Base-by-base conservation (phyloP, 768 basidiomycete species). In the Xanthoconium purpureum region DNA sequence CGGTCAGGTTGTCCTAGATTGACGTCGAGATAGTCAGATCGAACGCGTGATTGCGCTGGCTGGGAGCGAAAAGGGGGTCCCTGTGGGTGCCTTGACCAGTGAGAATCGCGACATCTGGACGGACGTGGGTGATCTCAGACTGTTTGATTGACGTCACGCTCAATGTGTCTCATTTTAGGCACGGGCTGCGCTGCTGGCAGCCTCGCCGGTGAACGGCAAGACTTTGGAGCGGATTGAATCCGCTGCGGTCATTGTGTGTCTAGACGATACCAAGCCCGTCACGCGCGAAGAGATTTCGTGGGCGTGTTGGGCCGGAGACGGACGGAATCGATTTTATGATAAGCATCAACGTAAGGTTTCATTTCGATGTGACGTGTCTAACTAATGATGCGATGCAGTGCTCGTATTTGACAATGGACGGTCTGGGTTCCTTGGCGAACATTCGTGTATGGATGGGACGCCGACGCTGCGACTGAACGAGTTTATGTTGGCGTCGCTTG, bases 391-490 rank as follows among this genome's bases (percentile, higher is more conserved):
- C 18, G 17, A 11, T 51, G 43, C 38, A 94, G 93, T 98, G 52
- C 84, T 99, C 65, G 91, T 99, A 9, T 96, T 91, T 67, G 92
- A 94, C 56, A 94, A 94, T 63, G 97, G 94, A 45, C 91, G 92
- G 37, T 94, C 92, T 24, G 96, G 91, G 0, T 99, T 98, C 81
- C 75, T 93, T 0, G 91, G 91, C 38, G 88, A 91, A 69, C 89
- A 91, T 72, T 90, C 87, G 18, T 91, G 88, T 64, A 85, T 89
- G 88, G 95, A 98, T 66, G 96, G 96, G 18, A 98, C 94, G 1
- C 91, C 97, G 5, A 98, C 96, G 0, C 78, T 98, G 32, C 87
- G 97, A 46, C 74, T 98, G 80, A 98, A 97, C 76, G 97, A 99
- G 69, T 99, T 94, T 71, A 74, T 94, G 52, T 77, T 98, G 47